A percentile compares a stretch with the other conserved stretches of the same genome.
These are phyloP conservation scores for Paramecium primaurelia DNA, from an alignment of 73 alveolate genomes.

Conservation along the genomic window DNA sequence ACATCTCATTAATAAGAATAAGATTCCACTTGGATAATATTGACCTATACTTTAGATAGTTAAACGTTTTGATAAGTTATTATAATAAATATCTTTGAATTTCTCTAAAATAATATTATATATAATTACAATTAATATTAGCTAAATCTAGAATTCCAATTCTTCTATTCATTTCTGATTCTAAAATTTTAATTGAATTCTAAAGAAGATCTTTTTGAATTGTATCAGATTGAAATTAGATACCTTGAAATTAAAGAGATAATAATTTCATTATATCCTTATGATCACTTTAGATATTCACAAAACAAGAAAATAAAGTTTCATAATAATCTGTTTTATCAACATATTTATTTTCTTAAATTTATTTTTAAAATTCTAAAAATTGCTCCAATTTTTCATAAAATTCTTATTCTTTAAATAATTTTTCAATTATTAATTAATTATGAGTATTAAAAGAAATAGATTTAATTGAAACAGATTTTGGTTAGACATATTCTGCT, in stretches of 20 bases:
- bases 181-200: not conserved
- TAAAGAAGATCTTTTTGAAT: not conserved
- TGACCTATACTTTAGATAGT: not conserved
- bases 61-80: not conserved
- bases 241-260: not conserved
- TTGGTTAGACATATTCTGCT: not conserved
- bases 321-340: not conserved
- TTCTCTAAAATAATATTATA: not conserved
- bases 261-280: not conserved
- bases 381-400: not conserved
- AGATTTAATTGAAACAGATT: not conserved
- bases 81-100: not conserved
- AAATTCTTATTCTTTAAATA: not conserved
- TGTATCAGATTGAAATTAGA: not conserved
- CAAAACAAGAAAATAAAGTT: not conserved
- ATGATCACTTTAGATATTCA: not conserved
- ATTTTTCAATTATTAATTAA: not conserved
- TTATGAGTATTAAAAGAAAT: not conserved
- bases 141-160: not conserved
- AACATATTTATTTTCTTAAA: not conserved
- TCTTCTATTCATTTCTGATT: not conserved
- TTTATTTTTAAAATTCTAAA: not conserved
- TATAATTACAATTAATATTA: not conserved
- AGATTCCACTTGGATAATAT: not conserved
- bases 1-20: not conserved